These are phyloP conservation scores for Themeda triandra DNA, from an alignment of 176 grass and related monocot species.

Conservation along the genomic window DNA sequence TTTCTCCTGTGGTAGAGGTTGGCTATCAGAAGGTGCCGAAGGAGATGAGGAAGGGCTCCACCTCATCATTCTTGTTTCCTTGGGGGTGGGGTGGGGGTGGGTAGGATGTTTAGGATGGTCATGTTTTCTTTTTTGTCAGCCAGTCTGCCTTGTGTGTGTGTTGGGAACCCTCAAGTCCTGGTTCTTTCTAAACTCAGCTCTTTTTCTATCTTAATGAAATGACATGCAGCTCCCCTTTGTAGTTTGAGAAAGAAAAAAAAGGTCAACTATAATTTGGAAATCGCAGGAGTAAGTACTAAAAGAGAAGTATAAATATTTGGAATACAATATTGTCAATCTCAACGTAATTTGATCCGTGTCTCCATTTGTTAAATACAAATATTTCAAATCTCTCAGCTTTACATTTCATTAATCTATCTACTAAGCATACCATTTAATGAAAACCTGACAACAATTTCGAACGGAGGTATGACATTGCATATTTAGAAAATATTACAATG, in stretches of 20 bases:
- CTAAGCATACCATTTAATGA: not conserved
- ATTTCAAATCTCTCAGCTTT: not conserved
- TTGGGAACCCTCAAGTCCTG: not conserved
- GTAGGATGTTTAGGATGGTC: no score
- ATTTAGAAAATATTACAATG: not conserved
- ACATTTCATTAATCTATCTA: slow-evolving; percentile 2
- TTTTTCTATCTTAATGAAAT: not conserved
- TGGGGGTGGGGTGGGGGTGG: no score
- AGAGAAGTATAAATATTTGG: not conserved
- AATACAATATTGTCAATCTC: not conserved
- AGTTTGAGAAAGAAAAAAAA: not conserved
- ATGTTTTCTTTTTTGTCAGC: not conserved
- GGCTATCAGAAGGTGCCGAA: no score
- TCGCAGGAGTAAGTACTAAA: not conserved
- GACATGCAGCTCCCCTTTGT: not conserved
- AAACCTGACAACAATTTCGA: not conserved
- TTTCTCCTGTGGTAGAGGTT: no score
- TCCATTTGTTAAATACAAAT: not conserved
- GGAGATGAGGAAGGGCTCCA: no score
- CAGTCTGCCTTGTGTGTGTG: not conserved
- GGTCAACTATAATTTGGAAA: not conserved
- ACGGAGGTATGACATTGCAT: not conserved
- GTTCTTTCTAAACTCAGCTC: not conserved
- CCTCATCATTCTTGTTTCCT: no score
- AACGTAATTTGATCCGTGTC: not conserved